Evolutionary conservation across 192 early-diverging fungal species (phyloP).

Genomic region (Coemansia sp.): DNA sequence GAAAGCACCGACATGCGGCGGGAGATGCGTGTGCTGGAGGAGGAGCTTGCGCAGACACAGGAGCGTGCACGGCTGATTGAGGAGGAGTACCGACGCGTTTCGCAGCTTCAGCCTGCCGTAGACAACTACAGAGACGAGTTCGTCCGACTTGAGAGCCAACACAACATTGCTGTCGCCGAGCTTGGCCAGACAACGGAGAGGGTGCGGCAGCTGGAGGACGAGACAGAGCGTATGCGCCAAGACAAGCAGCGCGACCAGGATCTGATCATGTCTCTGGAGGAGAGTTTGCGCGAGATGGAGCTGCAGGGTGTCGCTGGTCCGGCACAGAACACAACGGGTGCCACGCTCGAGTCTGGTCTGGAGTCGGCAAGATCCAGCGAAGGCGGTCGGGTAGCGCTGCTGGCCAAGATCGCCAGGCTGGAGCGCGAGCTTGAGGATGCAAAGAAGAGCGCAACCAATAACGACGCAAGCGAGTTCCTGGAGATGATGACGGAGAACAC

Average conservation of each 20-base stretch:
- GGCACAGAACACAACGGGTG: conserved; percentile 26
- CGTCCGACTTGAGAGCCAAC: conserved; percentile 69
- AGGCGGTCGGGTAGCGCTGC: conserved; percentile 39
- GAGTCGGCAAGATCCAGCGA: conserved; percentile 35
- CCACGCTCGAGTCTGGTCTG: conserved; percentile 34
- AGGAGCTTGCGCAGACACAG: conserved; percentile 68
- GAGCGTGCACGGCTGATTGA: conserved; percentile 77
- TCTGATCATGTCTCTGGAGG: conserved; percentile 75
- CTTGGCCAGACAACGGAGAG: conserved; percentile 74
- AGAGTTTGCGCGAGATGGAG: conserved; percentile 79
- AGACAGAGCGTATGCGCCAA: conserved; percentile 63
- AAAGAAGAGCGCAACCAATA: conserved; percentile 3
- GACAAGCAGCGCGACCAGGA: conserved; percentile 72
- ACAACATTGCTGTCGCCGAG: conserved; percentile 65
- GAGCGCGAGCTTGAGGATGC: conserved; percentile 62
- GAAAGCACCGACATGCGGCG: conserved; percentile 78
- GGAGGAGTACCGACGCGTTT: conserved; percentile 84
- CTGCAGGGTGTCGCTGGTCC: conserved; percentile 52
- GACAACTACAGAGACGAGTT: conserved; percentile 88
- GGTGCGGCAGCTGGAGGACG: conserved; percentile 59
- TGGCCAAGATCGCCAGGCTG: conserved; percentile 59
- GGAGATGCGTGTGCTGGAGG: conserved; percentile 76
- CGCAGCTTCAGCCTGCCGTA: conserved; percentile 76
- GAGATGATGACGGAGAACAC: conserved; percentile 46
- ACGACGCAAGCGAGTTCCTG: conserved; percentile 26